Evolutionary conservation across 31 red algal genomes (phyloP), one percentile per base, ranked within the genome.

Genomic region (Porphyra umbilicalis): DNA sequence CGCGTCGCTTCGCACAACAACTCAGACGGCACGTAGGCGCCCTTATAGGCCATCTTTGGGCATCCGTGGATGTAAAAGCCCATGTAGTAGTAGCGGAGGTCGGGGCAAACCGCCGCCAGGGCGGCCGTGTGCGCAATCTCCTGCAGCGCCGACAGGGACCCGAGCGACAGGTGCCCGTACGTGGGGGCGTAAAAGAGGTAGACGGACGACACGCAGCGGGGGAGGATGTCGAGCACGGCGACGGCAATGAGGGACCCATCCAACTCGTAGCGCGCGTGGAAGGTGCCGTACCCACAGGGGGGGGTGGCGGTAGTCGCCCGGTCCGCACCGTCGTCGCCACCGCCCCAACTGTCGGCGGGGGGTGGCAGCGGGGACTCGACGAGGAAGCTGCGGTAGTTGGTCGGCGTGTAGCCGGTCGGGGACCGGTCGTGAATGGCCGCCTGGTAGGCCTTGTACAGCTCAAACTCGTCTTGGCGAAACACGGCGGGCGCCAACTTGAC

Each of bases 171-270:
- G 29, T 85, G 85, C 1, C 80, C 78, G 80, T 85, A 90, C 8
- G 90, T 90, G 20, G 96, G 96, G 75, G 95, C 92, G 79, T 94
- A 98, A 38, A 98, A 98, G 35, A 94, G 83, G 80, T 98, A 98
- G 8, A 94, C 92, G 31, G 88, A 92, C 36, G 92, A 94, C 75
- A 98, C 77, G 76, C 88, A 95, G 39, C 84, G 36, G 33, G 96
- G 96, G 35, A 98, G 81, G 15, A 98, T 85, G 83, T 98, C 96
- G 33, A 98, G 83, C 8, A 98, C 96, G 30, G 92, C 92, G 16
- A 98, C 92, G 7, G 92, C 92, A 75, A 98, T 87, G 31, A 98
- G 81, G 36, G 38, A 35, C 1, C 89, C 96, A 37, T 79, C 80
- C 44, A 98, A 35, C 35, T 87, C 76, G 82, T 92, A 92, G 34